Evolutionary conservation across 257 asterid species (phyloP).

Genomic region (Rubia yunnanensis): DNA sequence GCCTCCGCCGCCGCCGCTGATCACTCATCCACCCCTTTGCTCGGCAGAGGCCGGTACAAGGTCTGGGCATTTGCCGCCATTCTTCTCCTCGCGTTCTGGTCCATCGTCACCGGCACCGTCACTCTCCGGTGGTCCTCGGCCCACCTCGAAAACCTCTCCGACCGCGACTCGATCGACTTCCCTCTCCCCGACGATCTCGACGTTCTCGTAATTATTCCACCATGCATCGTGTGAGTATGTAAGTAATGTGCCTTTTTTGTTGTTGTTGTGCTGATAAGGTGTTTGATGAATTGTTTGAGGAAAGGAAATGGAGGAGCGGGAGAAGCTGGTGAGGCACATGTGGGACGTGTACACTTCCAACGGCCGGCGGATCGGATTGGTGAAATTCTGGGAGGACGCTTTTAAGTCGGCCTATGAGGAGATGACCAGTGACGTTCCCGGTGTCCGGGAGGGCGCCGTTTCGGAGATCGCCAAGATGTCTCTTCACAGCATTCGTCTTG

Average conservation of each 20-base stretch:
- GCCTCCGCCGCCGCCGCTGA: conserved; percentile 15
- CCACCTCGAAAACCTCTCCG: conserved; percentile 37
- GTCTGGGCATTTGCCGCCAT: conserved; percentile 70
- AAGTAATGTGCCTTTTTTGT: background rate
- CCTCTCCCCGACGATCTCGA: conserved; percentile 47
- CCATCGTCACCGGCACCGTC: conserved; percentile 78
- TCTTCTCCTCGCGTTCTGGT: conserved; percentile 72
- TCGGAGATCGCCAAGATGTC: conserved; percentile 92
- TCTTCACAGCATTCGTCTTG: conserved; percentile 37
- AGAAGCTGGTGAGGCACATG: conserved; percentile 82
- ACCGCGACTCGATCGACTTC: conserved; percentile 22
- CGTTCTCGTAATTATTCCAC: conserved; percentile 34
- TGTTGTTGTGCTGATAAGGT: background rate
- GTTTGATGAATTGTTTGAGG: background rate
- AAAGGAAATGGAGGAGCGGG: conserved; percentile 97
- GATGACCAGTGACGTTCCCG: conserved; percentile 59
- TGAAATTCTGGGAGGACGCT: conserved; percentile 81
- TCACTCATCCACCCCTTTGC: conserved; percentile 7
- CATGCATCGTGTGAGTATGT: background rate
- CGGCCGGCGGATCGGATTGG: conserved; percentile 55
- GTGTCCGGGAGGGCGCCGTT: conserved; percentile 55
- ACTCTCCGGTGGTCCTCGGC: conserved; percentile 74
- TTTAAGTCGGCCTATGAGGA: conserved; percentile 87
- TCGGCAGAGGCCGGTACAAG: conserved; percentile 57
- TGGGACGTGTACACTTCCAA: conserved; percentile 79